These are phyloP conservation scores for Xylariales sp. DNA, from an alignment of 2,329 filamentous ascomycete species.

Conservation along the genomic window DNA sequence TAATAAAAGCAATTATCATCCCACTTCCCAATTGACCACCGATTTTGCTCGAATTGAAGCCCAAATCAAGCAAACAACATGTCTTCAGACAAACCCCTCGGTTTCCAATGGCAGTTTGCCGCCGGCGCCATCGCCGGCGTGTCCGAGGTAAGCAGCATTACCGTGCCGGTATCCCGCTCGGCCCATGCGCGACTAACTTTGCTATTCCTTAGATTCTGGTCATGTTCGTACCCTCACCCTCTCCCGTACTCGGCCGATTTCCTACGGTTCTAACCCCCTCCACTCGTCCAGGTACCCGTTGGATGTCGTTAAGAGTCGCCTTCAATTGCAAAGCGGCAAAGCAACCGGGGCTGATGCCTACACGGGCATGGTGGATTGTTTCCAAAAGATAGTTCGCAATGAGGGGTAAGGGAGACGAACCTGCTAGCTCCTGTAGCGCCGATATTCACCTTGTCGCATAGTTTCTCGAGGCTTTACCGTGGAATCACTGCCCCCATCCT, in stretches of 20 bases:
- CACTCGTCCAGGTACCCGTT: conserved; percentile 85
- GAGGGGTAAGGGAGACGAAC: conserved; percentile 76
- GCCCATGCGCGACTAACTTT: conserved; percentile 35
- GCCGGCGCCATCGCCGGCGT: conserved; percentile 93
- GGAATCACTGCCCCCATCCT: conserved; percentile 95
- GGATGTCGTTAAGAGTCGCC: conserved; percentile 97
- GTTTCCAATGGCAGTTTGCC: conserved; percentile 44
- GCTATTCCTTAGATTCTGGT: conserved; percentile 77
- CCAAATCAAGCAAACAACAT: conserved; percentile 27
- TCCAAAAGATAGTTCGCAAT: conserved; percentile 94
- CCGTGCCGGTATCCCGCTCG: neutral
- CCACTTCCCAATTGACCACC: conserved; percentile 35
- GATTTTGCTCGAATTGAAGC: conserved; percentile 34
- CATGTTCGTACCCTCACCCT: conserved; percentile 68
- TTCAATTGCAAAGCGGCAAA: conserved; percentile 88
- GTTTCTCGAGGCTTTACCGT: conserved; percentile 90
- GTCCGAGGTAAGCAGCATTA: conserved; percentile 79
- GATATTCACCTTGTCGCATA: conserved; percentile 52
- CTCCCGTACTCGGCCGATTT: conserved; percentile 30
- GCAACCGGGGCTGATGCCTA: conserved; percentile 83
- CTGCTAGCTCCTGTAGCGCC: neutral
- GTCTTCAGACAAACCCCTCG: conserved; percentile 42
- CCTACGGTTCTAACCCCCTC: conserved; percentile 38
- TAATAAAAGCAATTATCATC: conserved; percentile 34
- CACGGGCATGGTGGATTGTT: conserved; percentile 98